Percentiles rank a stretch among this genome's conserved stretches.
These are phyloP conservation scores for Lablab purpureus DNA, from an alignment of 306 rosid genomes.

Conservation along the genomic window DNA sequence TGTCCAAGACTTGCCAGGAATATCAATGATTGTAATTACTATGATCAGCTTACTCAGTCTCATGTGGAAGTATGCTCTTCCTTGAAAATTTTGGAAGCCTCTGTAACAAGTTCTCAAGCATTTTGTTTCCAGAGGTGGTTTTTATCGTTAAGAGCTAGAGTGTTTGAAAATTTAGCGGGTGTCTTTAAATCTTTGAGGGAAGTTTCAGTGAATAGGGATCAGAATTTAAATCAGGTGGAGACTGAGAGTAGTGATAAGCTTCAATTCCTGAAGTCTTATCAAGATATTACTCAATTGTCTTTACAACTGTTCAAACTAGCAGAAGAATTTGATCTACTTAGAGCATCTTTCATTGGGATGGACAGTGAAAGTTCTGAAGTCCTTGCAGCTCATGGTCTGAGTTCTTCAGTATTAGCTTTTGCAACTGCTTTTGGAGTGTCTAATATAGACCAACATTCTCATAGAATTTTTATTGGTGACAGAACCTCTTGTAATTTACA, in stretches of 20 bases:
- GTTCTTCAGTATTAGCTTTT: constrained; percentile 70
- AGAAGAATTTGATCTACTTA: constrained; percentile 58
- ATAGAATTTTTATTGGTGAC: constrained; percentile 15
- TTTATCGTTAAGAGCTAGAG: constrained; percentile 63
- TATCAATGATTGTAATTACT: constrained; percentile 30
- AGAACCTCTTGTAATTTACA: constrained; percentile 42
- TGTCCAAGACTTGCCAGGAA: constrained; percentile 35
- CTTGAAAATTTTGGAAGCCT: constrained; percentile 56
- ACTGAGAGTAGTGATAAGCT: constrained; percentile 36
- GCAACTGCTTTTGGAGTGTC: constrained; percentile 55
- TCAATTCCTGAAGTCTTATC: constrained; percentile 17
- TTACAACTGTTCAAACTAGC: constrained; percentile 52
- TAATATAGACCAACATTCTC: constrained; percentile 43
- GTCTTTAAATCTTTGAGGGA: constrained; percentile 46
- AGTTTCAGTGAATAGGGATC: constrained; percentile 35
- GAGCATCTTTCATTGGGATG: constrained; percentile 60
- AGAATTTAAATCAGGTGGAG: constrained; percentile 1
- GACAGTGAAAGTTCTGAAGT: constrained; percentile 56
- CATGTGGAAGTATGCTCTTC: constrained; percentile 57
- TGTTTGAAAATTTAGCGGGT: constrained; percentile 51
- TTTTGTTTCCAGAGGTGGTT: constrained; percentile 75
- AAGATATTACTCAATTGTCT: constrained; percentile 53
- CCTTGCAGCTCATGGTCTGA: constrained; percentile 59
- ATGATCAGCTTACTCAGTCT: constrained; percentile 54
- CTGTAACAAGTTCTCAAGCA: constrained; percentile 41